Percentiles rank a stretch among this genome's conserved stretches.
Evolutionary conservation across 2,329 filamentous ascomycete genomes (phyloP).

Genomic region (Apiospora marii): DNA sequence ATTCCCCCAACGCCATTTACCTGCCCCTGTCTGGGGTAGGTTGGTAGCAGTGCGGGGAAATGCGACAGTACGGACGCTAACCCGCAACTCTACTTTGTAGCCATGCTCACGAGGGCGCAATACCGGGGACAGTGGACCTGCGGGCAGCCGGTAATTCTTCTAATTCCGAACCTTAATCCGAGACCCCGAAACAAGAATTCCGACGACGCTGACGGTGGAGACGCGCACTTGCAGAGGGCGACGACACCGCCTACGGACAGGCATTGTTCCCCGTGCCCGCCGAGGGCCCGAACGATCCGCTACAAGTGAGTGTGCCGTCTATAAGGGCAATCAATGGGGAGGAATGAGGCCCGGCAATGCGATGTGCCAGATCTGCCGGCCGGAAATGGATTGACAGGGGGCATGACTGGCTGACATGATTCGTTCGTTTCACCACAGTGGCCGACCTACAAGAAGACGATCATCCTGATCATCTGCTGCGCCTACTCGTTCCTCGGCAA

Average conservation of each 20-base stretch:
- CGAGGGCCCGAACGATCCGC: constrained; percentile 67
- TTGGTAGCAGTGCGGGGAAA: constrained; percentile 16
- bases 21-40: not conserved
- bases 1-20: not conserved
- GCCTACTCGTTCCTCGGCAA: constrained; percentile 67
- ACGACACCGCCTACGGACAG: constrained; percentile 66
- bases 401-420: not conserved
- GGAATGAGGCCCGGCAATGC: not conserved
- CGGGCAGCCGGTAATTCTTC: constrained; percentile 42
- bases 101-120: constrained; percentile 38
- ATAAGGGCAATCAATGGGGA: not conserved
- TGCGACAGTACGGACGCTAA: not conserved
- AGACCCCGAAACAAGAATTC: not conserved
- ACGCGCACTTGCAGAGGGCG: constrained; percentile 53
- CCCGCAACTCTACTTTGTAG: constrained; percentile 25
- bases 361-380: not conserved
- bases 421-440: constrained; percentile 48
- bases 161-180: not conserved
- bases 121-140: constrained; percentile 39
- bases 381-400: not conserved
- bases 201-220: not conserved
- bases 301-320: constrained; percentile 48
- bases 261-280: constrained; percentile 68
- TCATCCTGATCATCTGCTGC: constrained; percentile 62
- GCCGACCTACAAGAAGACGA: constrained; percentile 61